phyloP scores from a whole-genome alignment of 1,139 yeast species.

The Yamadazyma sp. region DNA sequence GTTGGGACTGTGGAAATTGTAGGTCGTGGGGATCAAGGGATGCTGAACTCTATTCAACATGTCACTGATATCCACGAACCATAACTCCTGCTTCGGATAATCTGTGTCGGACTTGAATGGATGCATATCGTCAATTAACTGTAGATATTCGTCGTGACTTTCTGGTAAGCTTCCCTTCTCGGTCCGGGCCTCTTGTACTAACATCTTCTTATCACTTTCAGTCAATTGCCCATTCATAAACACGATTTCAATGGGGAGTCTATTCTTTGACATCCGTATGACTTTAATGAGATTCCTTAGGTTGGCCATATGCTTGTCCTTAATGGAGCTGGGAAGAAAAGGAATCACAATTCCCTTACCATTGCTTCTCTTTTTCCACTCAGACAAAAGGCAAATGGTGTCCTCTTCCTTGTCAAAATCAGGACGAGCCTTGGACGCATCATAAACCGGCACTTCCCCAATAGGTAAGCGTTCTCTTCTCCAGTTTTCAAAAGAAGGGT shows the following conservation, averaged over 20 bases:
- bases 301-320: constrained; percentile 18
- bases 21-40: constrained; percentile 15
- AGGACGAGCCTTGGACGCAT: constrained; percentile 1
- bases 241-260: constrained; percentile 31
- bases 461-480: constrained; percentile 11
- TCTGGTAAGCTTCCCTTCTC: constrained; percentile 17
- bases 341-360: constrained; percentile 41
- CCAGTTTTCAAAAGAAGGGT: constrained; percentile 22
- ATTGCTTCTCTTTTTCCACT: constrained; percentile 16
- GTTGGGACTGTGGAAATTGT: constrained; percentile 17
- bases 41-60: constrained; percentile 16
- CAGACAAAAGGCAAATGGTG: constrained; percentile 15
- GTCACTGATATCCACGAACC: constrained; percentile 27
- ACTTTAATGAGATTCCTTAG: constrained; percentile 25
- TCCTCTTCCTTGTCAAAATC: constrained; percentile 1
- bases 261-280: constrained; percentile 27
- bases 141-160: constrained; percentile 11
- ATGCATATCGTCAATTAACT: constrained; percentile 6
- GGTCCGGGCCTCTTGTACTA: constrained; percentile 23
- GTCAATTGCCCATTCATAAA: constrained; percentile 17
- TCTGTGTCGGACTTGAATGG: constrained; percentile 11
- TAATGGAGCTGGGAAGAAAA: constrained; percentile 15
- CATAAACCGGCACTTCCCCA: constrained; percentile 15
- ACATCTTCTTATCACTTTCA: constrained; percentile 17
- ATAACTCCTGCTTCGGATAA: constrained; percentile 27